Evolutionary conservation across 148 eudicot species (phyloP).

Genomic region (Silene conica): DNA sequence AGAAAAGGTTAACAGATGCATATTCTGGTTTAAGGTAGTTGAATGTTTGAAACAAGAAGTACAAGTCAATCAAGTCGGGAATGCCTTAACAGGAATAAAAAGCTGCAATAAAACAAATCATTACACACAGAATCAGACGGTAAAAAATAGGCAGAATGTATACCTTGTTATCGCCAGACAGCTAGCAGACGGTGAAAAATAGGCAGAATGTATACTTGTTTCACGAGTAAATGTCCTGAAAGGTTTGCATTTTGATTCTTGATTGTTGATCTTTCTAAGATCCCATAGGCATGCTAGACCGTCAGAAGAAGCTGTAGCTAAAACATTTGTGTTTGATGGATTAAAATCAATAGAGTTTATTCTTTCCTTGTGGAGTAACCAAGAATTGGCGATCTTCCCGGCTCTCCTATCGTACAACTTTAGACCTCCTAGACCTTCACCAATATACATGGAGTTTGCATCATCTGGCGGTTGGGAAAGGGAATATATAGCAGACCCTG

Average conservation of each 20-base stretch:
- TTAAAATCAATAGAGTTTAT: slow-evolving; percentile 62
- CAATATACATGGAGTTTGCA: slow-evolving; percentile 43
- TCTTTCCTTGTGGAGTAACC: slow-evolving; percentile 49
- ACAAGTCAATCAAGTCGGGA: too few relatives aligned
- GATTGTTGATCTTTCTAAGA: slow-evolving; percentile 46
- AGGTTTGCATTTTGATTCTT: slow-evolving; percentile 24
- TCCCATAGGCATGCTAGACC: slow-evolving; percentile 71
- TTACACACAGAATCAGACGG: too few relatives aligned
- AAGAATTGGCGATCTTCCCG: slow-evolving; percentile 37
- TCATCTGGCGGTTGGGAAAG: slow-evolving; percentile 45
- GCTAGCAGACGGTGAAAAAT: slow-evolving; percentile 28
- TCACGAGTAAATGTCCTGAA: slow-evolving; percentile 36
- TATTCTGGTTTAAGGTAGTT: too few relatives aligned
- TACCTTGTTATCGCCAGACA: slow-evolving; percentile 25
- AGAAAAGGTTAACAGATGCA: too few relatives aligned
- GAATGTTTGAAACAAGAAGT: too few relatives aligned
- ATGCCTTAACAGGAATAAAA: too few relatives aligned
- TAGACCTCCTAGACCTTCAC: slow-evolving; percentile 52
- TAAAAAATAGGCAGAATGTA: too few relatives aligned
- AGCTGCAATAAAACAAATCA: too few relatives aligned
- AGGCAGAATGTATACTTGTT: slow-evolving; percentile 60
- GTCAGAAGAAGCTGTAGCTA: slow-evolving; percentile 74
- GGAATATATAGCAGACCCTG: slow-evolving; percentile 42
- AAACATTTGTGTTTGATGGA: slow-evolving; percentile 38
- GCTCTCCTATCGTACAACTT: slow-evolving; percentile 51